Base-by-base conservation (phyloP, 1,284 basidiomycete genomes). In the Rhodotorula mucilaginosa region DNA sequence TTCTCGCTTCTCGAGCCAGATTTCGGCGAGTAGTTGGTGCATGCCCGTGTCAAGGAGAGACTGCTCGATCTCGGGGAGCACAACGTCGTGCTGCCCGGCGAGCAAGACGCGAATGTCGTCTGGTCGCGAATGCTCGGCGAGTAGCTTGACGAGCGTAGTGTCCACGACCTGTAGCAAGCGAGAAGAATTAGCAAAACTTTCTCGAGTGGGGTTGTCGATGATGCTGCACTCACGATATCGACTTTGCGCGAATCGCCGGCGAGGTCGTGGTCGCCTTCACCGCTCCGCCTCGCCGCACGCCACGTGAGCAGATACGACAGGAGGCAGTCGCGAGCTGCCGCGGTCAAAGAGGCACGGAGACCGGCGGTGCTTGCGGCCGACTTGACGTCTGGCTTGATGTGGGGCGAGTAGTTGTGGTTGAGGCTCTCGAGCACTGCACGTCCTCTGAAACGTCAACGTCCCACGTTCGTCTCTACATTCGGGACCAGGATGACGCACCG, bases 331-430 rank as follows among this genome's bases (percentile, higher is more conserved):
- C 83, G 81, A 5, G 90, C 89, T 16, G 87, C 86, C 68, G 81
- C 82, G 59, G 82, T 82, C 46, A 92, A 81, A 67, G 87, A 84
- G 66, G 84, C 84, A 61, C 85, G 84, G 63, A 93, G 83, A 78
- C 89, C 89, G 23, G 87, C 84, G 2, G 90, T 87, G 3, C 88
- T 84, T 21, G 87, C 85, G 8, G 90, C 88, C 39, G 85, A 83
- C 46, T 85, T 85, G 18, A 89, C 90, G 76, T 88, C 85, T 23
- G 90, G 89, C 58, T 87, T 82, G 75, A 93, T 84, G 81, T 92
- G 88, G 29, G 91, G 91, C 61, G 91, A 91, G 81, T 93, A 93
- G 80, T 93, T 93, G 84, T 86, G 86, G 85, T 92, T 90, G 90
- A 93, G 83, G 86, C 92, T 92, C 79, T 84, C 85, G 82, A 86